phyloP scores from a whole-genome alignment of 345 rosid genomes.

The thale cress (Arabidopsis thaliana) region DNA sequence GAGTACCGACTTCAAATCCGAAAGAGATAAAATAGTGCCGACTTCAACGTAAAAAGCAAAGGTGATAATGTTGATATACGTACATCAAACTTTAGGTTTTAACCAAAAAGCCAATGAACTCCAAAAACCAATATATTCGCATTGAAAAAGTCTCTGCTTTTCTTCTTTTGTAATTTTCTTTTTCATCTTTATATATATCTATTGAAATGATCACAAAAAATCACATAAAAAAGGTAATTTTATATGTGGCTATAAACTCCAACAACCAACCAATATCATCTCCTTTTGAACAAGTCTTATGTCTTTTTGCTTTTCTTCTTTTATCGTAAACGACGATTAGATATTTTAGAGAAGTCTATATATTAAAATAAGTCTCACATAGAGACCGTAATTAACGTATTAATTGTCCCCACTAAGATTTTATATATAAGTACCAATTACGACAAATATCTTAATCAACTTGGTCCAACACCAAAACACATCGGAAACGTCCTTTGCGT shows the following conservation, averaged over 20 bases:
- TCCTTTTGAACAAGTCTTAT: neutral
- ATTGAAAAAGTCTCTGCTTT: conserved; percentile 15
- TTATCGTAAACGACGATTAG: conserved; percentile 16
- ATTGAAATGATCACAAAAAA: neutral
- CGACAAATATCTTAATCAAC: conserved; percentile 38
- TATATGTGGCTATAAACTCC: neutral
- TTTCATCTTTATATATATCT: neutral
- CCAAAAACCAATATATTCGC: conserved; percentile 40
- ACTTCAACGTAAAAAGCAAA: conserved; percentile 6
- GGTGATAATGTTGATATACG: neutral
- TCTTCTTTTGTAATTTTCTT: neutral
- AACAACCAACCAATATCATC: neutral
- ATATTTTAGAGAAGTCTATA: neutral
- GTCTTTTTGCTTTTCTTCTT: conserved; percentile 28
- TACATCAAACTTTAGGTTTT: conserved; percentile 10
- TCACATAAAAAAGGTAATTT: neutral
- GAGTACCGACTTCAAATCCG: neutral
- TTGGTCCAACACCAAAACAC: conserved; percentile 35
- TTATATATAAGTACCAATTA: conserved; percentile 19
- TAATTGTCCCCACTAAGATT: conserved; percentile 23
- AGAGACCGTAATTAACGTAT: conserved; percentile 7
- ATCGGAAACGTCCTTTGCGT: conserved; percentile 29
- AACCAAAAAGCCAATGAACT: conserved; percentile 16
- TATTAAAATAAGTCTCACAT: conserved; percentile 12
- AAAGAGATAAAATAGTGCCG: neutral